Base-by-base conservation (phyloP, 139 green algal genomes). In the Gonium pectorale region DNA sequence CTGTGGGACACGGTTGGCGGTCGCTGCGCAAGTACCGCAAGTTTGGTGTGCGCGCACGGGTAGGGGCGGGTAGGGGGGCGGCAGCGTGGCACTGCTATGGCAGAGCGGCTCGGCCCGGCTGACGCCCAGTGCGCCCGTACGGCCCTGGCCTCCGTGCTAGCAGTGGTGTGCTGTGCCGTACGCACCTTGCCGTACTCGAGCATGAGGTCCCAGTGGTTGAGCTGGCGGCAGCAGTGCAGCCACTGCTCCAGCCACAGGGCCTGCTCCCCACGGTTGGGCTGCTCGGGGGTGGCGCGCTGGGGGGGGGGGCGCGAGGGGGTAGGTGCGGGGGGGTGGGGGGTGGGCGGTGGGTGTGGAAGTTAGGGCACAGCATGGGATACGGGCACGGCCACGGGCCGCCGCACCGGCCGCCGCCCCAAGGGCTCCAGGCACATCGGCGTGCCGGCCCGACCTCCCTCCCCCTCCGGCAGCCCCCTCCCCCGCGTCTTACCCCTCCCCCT, bases 171-270 rank as follows among this genome's bases (percentile, higher is more conserved):
- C 27, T 8, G 29, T 67, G 27, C 27, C 29, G 29, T 40, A 6
- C 74, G 27, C 19, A 82, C 75, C 75, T 82, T 82, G 56, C 75
- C 93, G 60, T 97, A 99, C 82, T 99, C 95, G 0, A 88, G 67
- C 33, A 99, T 77, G 0, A 92, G 80, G 41, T 99, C 96, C 97
- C 97, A 99, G 86, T 99, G 96, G 85, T 95, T 96, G 51, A 99
- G 94, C 86, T 97, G 84, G 81, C 90, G 88, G 44, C 90, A 91
- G 83, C 90, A 96, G 5, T 77, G 35, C 46, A 99, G 75, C 94
- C 98, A 99, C 85, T 98, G 91, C 73, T 94, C 89, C 21, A 94
- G 56, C 91, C 91, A 94, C 78, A 94, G 64, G n/a, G 81, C 85
- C 38, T 80, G 66, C 88, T 94, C 90, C 38, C 90, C 88, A 43